Percentiles rank a stretch among this genome's conserved stretches.
These are phyloP conservation scores for Fabrea salina DNA, from an alignment of 169 alveolate genomes.

Conservation along the genomic window DNA sequence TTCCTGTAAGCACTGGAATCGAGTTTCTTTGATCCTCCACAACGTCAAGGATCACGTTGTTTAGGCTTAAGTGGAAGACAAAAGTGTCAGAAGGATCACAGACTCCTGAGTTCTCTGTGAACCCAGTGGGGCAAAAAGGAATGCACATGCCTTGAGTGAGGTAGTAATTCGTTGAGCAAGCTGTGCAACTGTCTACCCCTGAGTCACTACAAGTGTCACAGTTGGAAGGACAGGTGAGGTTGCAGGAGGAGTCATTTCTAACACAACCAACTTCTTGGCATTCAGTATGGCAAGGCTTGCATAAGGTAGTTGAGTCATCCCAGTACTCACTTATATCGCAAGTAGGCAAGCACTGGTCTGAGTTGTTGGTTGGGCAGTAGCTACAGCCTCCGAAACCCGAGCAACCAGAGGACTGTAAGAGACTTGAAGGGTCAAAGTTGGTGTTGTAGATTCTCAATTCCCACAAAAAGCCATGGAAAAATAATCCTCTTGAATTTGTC, in stretches of 20 bases:
- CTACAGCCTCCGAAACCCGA: conserved; percentile 26
- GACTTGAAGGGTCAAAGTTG: background rate
- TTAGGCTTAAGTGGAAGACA: background rate
- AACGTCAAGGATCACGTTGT: background rate
- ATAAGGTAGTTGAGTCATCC: background rate
- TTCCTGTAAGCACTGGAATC: background rate
- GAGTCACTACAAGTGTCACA: background rate
- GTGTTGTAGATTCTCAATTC: background rate
- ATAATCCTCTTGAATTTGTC: background rate
- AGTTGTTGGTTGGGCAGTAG: conserved; percentile 2
- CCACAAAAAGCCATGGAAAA: conserved; percentile 5
- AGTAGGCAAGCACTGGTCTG: background rate
- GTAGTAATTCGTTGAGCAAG: background rate
- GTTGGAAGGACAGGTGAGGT: background rate
- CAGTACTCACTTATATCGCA: background rate
- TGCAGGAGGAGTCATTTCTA: background rate
- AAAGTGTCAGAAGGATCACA: too few relatives aligned
- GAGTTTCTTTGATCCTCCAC: background rate
- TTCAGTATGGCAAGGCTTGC: background rate
- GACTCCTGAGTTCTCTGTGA: background rate
- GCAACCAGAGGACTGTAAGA: background rate
- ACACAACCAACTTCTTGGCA: conserved; percentile 21
- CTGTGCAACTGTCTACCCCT: too few relatives aligned
- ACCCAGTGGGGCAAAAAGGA: conserved; percentile 25
- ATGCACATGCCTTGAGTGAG: background rate